Evolutionary conservation across 2,329 filamentous ascomycete genomes (phyloP).

Genomic region (Trichoderma oligosporum): DNA sequence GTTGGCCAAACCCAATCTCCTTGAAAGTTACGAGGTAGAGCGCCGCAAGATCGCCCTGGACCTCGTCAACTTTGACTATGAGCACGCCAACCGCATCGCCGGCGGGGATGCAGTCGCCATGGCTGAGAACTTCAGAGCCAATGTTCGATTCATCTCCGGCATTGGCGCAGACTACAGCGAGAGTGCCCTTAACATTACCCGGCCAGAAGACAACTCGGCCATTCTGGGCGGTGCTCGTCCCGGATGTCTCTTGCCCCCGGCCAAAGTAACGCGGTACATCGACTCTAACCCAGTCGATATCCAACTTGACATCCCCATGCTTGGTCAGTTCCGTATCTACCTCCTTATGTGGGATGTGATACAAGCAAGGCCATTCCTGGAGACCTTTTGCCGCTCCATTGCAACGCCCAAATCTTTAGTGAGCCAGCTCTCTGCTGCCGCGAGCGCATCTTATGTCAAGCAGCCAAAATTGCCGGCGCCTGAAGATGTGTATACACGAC

Average conservation of each 20-base stretch:
- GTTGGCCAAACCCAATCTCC: conserved; percentile 39
- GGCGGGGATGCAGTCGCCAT: conserved; percentile 60
- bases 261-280: conserved; percentile 68
- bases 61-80: conserved; percentile 61
- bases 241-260: conserved; percentile 59
- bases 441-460: conserved; percentile 57
- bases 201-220: conserved; percentile 32
- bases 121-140: conserved; percentile 65
- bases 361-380: conserved; percentile 54
- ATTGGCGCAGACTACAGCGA: conserved; percentile 60
- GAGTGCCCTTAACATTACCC: conserved; percentile 47
- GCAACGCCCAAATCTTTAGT: conserved; percentile 52
- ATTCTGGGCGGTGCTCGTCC: conserved; percentile 49
- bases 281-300: conserved; percentile 76
- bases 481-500: conserved; percentile 63
- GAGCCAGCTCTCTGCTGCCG: conserved; percentile 55
- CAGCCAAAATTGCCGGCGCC: conserved; percentile 55
- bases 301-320: conserved; percentile 72
- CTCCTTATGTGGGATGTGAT: conserved; percentile 63
- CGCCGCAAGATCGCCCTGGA: conserved; percentile 59
- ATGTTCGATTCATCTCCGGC: conserved; percentile 70
- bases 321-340: conserved; percentile 74
- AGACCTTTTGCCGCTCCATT: conserved; percentile 54
- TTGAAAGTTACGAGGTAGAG: conserved; percentile 50
- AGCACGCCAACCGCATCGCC: conserved; percentile 55